Percentiles rank a stretch among this genome's conserved stretches.
phyloP scores from a whole-genome alignment of 1,284 basidiomycete genomes.

The Pyrrhoderma lamaoense region DNA sequence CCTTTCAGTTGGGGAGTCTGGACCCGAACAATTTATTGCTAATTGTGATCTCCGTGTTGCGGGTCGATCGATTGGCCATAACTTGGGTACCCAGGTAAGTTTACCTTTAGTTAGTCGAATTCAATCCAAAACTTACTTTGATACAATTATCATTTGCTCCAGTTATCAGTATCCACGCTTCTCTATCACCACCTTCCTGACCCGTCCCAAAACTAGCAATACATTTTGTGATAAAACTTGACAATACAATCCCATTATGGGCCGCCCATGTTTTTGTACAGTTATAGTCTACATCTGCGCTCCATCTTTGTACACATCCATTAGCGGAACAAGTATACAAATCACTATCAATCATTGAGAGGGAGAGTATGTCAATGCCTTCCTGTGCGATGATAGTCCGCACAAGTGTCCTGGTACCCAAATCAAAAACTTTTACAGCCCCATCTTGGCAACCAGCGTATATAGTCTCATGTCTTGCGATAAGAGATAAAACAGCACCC shows the following conservation, averaged over 20 bases:
- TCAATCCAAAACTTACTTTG: constrained; percentile 44
- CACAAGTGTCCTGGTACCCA: constrained; percentile 83
- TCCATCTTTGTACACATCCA: constrained; percentile 77
- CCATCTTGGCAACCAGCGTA: constrained; percentile 94
- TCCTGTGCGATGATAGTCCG: constrained; percentile 83
- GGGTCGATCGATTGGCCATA: constrained; percentile 46
- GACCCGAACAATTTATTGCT: constrained; percentile 1
- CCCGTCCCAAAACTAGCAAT: neutral
- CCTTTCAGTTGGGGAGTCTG: constrained; percentile 17
- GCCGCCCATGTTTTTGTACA: constrained; percentile 75
- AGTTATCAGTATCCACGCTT: constrained; percentile 54
- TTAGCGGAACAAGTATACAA: constrained; percentile 81
- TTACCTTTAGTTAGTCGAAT: neutral
- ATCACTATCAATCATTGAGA: constrained; percentile 69
- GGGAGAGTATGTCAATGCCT: constrained; percentile 72
- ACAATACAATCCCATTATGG: constrained; percentile 78
- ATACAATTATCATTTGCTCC: constrained; percentile 82
- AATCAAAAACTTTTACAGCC: constrained; percentile 85
- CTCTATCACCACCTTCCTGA: constrained; percentile 18
- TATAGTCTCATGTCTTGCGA: constrained; percentile 70
- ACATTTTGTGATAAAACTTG: constrained; percentile 49
- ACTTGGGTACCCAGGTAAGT: constrained; percentile 27
- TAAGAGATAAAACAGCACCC: constrained; percentile 76
- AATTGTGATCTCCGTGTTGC: constrained; percentile 17
- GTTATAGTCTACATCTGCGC: constrained; percentile 60